These are phyloP conservation scores for Tolypocladium guangdongense DNA, from an alignment of 2,329 filamentous ascomycete genomes.

Conservation along the genomic window DNA sequence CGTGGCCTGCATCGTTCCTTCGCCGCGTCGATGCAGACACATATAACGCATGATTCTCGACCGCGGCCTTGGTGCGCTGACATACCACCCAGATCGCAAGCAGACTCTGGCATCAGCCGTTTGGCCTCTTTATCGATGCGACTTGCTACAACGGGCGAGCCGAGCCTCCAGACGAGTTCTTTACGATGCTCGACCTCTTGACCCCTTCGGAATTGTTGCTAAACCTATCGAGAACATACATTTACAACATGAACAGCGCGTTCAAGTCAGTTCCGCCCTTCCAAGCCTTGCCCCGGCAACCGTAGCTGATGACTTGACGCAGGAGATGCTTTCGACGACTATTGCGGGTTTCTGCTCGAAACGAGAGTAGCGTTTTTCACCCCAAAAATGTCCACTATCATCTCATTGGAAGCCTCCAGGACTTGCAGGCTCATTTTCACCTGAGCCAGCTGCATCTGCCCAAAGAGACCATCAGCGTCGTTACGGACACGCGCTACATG, in stretches of 20 bases:
- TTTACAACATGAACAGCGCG: conserved; percentile 65
- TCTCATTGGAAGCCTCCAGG: conserved; percentile 52
- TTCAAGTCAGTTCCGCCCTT: conserved; percentile 35
- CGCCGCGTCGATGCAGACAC: too few relatives aligned
- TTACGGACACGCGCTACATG: conserved; percentile 53
- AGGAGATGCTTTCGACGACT: conserved; percentile 54
- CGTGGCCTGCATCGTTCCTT: neutral
- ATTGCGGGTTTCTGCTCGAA: conserved; percentile 49
- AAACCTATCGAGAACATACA: conserved; percentile 50
- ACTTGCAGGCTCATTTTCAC: conserved; percentile 56
- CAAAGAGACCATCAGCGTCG: conserved; percentile 59
- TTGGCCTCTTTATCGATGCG: conserved; percentile 56
- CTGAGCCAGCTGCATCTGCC: conserved; percentile 55
- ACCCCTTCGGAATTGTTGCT: conserved; percentile 50
- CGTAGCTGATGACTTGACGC: neutral
- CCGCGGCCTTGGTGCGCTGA: neutral
- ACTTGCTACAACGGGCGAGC: conserved; percentile 60
- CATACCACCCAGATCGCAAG: conserved; percentile 45
- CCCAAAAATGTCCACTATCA: conserved; percentile 56
- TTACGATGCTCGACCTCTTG: conserved; percentile 51
- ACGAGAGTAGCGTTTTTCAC: conserved; percentile 48
- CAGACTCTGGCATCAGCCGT: conserved; percentile 58
- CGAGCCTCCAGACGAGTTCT: conserved; percentile 54
- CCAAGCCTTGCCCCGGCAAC: too few relatives aligned
- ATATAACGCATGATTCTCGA: neutral